Conservation (phyloP, 164 flowering plant genomes). For the Euptelea pleiosperma region DNA sequence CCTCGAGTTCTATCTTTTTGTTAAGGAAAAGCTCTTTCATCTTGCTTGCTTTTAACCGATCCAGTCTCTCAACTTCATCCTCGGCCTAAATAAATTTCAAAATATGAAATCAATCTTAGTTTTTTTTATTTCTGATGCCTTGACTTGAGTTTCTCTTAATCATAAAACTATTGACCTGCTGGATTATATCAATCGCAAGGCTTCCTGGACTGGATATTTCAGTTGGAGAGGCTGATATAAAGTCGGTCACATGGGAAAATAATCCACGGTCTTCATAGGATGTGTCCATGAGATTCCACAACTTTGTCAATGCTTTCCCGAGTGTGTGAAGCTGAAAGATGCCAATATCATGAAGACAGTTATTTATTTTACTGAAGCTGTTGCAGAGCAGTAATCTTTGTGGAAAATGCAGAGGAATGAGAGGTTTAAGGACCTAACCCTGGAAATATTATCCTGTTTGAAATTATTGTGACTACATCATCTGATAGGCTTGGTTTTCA, state of each 20-base stretch:
- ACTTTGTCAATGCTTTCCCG: constrained; percentile 68
- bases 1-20: constrained; percentile 71
- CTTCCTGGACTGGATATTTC: constrained; percentile 71
- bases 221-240: constrained; percentile 46
- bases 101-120: not conserved
- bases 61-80: constrained; percentile 80
- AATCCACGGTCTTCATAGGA: constrained; percentile 53
- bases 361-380: not conserved
- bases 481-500: too few relatives aligned
- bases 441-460: not conserved
- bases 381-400: not conserved
- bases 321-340: constrained; percentile 75
- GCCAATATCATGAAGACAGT: not conserved
- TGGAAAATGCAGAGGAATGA: not conserved
- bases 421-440: not conserved
- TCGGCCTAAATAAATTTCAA: constrained; percentile 61
- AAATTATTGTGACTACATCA: constrained; percentile 1
- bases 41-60: constrained; percentile 86
- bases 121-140: not conserved
- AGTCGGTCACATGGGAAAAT: constrained; percentile 53
- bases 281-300: constrained; percentile 94
- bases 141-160: not conserved
- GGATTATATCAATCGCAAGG: constrained; percentile 56
- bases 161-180: constrained; percentile 46
- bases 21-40: constrained; percentile 82